A percentile compares a stretch with the other conserved stretches of the same genome.
phyloP scores from a whole-genome alignment of 176 grass and related monocot genomes.

The Ampelocalamus luodianensis region DNA sequence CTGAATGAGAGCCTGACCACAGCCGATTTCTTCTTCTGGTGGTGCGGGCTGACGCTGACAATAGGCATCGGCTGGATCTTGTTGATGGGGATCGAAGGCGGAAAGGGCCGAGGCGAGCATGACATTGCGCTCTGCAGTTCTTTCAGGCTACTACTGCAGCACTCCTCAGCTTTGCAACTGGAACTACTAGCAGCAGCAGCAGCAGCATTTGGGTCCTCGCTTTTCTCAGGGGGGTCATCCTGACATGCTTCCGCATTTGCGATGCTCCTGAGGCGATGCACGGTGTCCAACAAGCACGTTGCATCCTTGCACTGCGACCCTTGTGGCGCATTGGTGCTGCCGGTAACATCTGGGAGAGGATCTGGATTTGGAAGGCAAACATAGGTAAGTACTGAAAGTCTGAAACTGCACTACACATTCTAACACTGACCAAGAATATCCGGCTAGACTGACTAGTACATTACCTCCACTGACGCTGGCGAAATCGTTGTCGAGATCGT shows the following conservation, averaged over 20 bases:
- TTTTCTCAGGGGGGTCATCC: slow-evolving; percentile 16
- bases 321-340: slow-evolving; percentile 34
- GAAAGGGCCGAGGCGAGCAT: slow-evolving; percentile 59
- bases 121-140: slow-evolving; percentile 39
- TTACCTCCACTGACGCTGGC: slow-evolving; percentile 88
- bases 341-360: slow-evolving; percentile 54
- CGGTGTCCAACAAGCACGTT: slow-evolving; percentile 32
- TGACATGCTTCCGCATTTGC: slow-evolving; percentile 47
- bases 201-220: background rate
- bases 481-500: slow-evolving; percentile 82
- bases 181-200: background rate
- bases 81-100: slow-evolving; percentile 45
- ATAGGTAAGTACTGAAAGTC: background rate
- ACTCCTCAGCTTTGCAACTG: slow-evolving; percentile 27
- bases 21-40: slow-evolving; percentile 80
- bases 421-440: background rate
- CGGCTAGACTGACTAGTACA: background rate
- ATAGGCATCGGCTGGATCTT: slow-evolving; percentile 74
- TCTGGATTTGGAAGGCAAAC: slow-evolving; percentile 1
- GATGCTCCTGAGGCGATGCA: slow-evolving; percentile 50
- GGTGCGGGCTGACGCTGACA: slow-evolving; percentile 51
- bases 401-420: background rate
- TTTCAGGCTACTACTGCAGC: slow-evolving; percentile 1
- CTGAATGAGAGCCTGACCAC: slow-evolving; percentile 84
- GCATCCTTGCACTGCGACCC: slow-evolving; percentile 30